Conservation (phyloP, 176 grass and related monocot species). For the Cenchrus purpureus region DNA sequence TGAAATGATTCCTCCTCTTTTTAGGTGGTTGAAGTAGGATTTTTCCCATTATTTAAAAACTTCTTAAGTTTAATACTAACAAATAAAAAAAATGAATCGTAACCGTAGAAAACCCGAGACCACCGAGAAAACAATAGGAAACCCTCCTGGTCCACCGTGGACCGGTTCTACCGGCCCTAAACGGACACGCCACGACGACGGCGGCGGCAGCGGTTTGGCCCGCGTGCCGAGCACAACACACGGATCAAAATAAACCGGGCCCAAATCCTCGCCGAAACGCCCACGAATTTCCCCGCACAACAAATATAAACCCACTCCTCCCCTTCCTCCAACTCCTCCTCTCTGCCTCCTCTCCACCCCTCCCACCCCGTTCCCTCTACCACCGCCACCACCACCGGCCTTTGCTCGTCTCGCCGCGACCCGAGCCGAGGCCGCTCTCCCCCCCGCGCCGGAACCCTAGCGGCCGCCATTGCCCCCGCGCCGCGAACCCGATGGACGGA, state of each 20-base stretch:
- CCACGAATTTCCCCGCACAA: slow-evolving; percentile 29
- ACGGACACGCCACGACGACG: too few species aligned
- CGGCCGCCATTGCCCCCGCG: slow-evolving; percentile 44
- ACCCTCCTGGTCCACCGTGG: slow-evolving; percentile 12
- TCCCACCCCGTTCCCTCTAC: slow-evolving; percentile 8
- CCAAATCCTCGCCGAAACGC: slow-evolving; percentile 48
- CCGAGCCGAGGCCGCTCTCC: background rate
- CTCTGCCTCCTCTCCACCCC: slow-evolving; percentile 18
- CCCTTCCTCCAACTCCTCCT: slow-evolving; percentile 6
- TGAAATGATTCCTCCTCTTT: too few species aligned
- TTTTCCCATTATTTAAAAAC: too few species aligned
- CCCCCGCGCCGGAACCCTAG: slow-evolving; percentile 29
- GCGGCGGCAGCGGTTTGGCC: background rate
- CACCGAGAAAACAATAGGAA: background rate
- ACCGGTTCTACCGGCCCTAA: slow-evolving; percentile 14
- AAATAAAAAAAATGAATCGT: background rate
- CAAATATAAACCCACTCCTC: slow-evolving; percentile 49
- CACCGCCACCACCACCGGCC: slow-evolving; percentile 21
- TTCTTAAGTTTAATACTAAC: background rate
- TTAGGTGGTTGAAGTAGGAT: too few species aligned
- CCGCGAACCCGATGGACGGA: slow-evolving; percentile 59
- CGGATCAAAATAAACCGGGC: slow-evolving; percentile 34
- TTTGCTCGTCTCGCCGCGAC: slow-evolving; percentile 16
- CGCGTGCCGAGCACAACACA: background rate
- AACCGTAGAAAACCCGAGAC: background rate